Conservation (phyloP, 2,329 filamentous ascomycete genomes). For the Alternaria infectoria region DNA sequence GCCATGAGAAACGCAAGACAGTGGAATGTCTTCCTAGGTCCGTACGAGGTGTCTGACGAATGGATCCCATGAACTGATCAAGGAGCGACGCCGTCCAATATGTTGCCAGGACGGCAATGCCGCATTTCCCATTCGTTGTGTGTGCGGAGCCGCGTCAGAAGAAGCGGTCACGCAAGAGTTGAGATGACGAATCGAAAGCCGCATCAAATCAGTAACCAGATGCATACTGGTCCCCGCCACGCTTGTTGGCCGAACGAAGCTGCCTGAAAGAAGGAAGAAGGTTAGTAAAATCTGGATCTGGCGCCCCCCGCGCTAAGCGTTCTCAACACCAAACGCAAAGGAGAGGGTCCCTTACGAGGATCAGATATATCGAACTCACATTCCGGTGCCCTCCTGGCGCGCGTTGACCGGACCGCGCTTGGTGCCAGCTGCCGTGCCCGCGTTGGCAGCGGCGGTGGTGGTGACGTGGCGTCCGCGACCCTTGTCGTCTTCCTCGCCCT, state of each 20-base stretch:
- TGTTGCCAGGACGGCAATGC: constrained; percentile 50
- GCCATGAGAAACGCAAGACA: constrained; percentile 32
- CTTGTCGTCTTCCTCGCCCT: constrained; percentile 78
- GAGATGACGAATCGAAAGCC: constrained; percentile 50
- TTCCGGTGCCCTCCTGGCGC: constrained; percentile 89
- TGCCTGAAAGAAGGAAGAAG: constrained; percentile 53
- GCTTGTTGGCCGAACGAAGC: constrained; percentile 60
- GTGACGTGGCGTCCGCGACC: constrained; percentile 62
- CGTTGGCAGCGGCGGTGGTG: constrained; percentile 69
- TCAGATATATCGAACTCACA: constrained; percentile 85
- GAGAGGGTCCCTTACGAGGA: constrained; percentile 89
- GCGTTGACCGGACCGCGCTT: constrained; percentile 75
- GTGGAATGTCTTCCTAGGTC: constrained; percentile 40
- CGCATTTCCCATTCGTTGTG: constrained; percentile 53
- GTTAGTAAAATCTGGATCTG: constrained; percentile 59
- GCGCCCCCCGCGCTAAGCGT: constrained; percentile 73
- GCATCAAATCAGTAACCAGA: constrained; percentile 57
- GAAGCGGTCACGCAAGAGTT: constrained; percentile 47
- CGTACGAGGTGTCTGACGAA: constrained; percentile 42
- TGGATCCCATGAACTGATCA: constrained; percentile 46
- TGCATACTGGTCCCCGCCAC: constrained; percentile 56
- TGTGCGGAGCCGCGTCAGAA: constrained; percentile 38
- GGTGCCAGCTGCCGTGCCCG: constrained; percentile 66
- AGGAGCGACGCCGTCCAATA: constrained; percentile 47
- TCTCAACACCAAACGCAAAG: constrained; percentile 82